A percentile compares a stretch with the other conserved stretches of the same genome.
Evolutionary conservation across 441 rosid species (phyloP).

Genomic region (Syzygium malaccense): DNA sequence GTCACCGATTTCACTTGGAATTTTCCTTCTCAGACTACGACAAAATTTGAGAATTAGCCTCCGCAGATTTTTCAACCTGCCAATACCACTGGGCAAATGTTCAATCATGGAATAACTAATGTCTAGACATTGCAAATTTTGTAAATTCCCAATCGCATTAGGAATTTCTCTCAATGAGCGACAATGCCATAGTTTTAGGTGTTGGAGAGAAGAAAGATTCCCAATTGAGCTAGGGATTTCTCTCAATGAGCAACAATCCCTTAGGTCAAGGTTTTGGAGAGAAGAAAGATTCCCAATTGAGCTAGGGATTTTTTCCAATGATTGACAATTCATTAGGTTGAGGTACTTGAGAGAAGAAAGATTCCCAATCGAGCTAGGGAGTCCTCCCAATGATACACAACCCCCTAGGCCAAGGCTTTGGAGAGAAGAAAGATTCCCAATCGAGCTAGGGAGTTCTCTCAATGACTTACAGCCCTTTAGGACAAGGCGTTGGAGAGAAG

Average conservation of each 20-base stretch:
- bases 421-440: neutral
- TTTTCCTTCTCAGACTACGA: accelerated
- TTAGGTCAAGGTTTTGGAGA: neutral
- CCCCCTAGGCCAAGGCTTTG: neutral
- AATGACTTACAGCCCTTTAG: too few relatives aligned
- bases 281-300: neutral
- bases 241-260: too few relatives aligned
- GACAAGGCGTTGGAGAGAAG: too few relatives aligned
- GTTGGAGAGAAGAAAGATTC: neutral
- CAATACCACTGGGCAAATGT: neutral
- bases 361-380: neutral
- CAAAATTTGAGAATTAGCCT: accelerated
- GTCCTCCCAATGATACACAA: too few relatives aligned
- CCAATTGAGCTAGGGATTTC: neutral
- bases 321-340: neutral
- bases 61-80: neutral
- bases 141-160: neutral
- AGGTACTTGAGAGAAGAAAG: neutral
- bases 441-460: too few relatives aligned
- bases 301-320: neutral
- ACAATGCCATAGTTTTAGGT: neutral
- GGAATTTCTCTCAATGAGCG: neutral
- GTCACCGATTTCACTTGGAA: neutral
- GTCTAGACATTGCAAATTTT: neutral
- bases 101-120: accelerated